Evolutionary conservation across 2,329 filamentous ascomycete species (phyloP).

Genomic region (Botrytis fabae): DNA sequence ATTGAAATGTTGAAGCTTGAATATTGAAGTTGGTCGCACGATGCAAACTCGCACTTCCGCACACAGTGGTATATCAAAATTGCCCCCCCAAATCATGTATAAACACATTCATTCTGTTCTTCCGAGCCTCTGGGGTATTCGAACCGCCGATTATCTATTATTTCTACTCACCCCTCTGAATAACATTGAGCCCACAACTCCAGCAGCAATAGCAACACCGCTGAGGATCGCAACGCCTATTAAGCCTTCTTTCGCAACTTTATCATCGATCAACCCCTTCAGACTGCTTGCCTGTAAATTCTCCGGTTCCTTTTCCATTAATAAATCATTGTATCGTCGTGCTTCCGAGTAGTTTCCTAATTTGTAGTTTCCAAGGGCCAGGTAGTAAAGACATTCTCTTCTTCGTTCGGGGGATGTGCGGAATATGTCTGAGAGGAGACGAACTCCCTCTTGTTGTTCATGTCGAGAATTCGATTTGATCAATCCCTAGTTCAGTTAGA

Average conservation of each 20-base stretch:
- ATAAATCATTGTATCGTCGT: constrained; percentile 87
- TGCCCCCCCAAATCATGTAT: constrained; percentile 23
- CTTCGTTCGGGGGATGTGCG: constrained; percentile 87
- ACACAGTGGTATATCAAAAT: constrained; percentile 35
- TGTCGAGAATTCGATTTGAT: constrained; percentile 84
- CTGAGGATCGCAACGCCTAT: constrained; percentile 94
- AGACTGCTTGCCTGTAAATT: constrained; percentile 91
- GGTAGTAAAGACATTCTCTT: constrained; percentile 97
- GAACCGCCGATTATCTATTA: constrained; percentile 29
- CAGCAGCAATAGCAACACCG: constrained; percentile 86
- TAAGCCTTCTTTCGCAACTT: constrained; percentile 90
- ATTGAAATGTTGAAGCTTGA: not conserved
- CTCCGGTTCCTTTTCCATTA: constrained; percentile 85
- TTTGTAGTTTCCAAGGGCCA: constrained; percentile 97
- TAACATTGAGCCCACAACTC: constrained; percentile 86
- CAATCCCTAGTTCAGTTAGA: constrained; percentile 65
- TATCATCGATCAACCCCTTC: constrained; percentile 87
- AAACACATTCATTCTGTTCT: not conserved
- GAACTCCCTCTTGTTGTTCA: constrained; percentile 93
- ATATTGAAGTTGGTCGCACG: not conserved
- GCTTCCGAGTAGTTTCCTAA: constrained; percentile 96
- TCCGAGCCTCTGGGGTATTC: not conserved
- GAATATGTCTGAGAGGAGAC: constrained; percentile 94
- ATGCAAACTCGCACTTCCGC: constrained; percentile 19
- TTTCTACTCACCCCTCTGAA: constrained; percentile 71